A percentile compares a stretch with the other conserved stretches of the same genome.
Conservation (phyloP, 1,284 basidiomycete species). For the Sporisorium scitamineum region DNA sequence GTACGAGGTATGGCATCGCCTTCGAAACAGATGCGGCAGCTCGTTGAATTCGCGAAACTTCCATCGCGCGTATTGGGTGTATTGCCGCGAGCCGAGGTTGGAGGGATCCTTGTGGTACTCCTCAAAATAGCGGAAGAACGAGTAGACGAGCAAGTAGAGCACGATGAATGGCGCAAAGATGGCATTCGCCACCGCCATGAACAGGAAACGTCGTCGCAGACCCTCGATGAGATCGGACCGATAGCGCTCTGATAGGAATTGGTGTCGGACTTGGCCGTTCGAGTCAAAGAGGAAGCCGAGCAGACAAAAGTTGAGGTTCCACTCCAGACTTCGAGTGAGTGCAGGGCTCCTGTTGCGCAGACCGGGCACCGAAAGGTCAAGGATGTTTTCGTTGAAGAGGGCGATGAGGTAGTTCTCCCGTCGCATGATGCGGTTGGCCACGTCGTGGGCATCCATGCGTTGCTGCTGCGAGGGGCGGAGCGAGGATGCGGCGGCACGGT, state of each 20-base stretch:
- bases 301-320: conserved; percentile 94
- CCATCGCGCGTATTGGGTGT: conserved; percentile 95
- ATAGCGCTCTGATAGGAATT: conserved; percentile 87
- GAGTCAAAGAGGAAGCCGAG: conserved; percentile 92
- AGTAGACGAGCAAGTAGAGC: conserved; percentile 94
- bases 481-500: conserved; percentile 28
- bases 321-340: conserved; percentile 90
- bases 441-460: conserved; percentile 85
- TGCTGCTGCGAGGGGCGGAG: conserved; percentile 44
- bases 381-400: conserved; percentile 93
- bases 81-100: conserved; percentile 88
- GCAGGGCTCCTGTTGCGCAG: conserved; percentile 72
- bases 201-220: conserved; percentile 85
- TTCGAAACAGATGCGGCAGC: conserved; percentile 88
- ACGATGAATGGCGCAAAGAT: conserved; percentile 97
- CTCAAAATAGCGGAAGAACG: conserved; percentile 99
- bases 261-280: conserved; percentile 86
- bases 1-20: conserved; percentile 87
- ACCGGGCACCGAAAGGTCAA: conserved; percentile 83
- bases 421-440: conserved; percentile 94
- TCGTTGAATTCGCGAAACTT: conserved; percentile 99
- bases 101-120: conserved; percentile 99
- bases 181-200: conserved; percentile 95
- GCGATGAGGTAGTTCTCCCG: conserved; percentile 99
- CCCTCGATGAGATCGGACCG: conserved; percentile 82